These are phyloP conservation scores for Cyclocybe cylindracea DNA, from an alignment of 768 basidiomycete genomes.

Conservation along the genomic window DNA sequence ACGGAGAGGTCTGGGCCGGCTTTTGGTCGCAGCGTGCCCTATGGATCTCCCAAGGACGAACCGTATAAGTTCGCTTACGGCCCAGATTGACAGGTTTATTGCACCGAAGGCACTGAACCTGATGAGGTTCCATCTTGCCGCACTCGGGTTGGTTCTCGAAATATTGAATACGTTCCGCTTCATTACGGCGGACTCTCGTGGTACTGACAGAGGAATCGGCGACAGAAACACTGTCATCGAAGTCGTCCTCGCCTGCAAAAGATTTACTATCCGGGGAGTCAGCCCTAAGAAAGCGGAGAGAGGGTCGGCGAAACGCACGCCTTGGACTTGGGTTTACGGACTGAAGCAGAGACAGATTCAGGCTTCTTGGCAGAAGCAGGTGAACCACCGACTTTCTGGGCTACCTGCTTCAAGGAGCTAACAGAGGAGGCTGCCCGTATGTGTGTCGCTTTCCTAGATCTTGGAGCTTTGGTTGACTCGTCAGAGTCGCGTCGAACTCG, in stretches of 20 bases:
- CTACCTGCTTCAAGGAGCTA: constrained; percentile 31
- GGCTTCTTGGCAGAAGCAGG: constrained; percentile 16
- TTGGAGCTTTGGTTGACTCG: constrained; percentile 14
- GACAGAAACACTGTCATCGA: constrained; percentile 52
- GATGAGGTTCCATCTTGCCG: constrained; percentile 54
- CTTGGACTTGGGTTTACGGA: constrained; percentile 23
- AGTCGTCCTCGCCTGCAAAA: constrained; percentile 35
- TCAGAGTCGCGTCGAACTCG: constrained; percentile 22
- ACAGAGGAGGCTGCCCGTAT: constrained; percentile 25
- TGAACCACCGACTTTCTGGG: constrained; percentile 18
- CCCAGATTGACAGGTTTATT: constrained; percentile 58
- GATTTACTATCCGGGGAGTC: constrained; percentile 17
- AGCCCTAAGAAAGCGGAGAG: not conserved
- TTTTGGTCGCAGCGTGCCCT: constrained; percentile 52
- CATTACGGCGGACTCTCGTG: constrained; percentile 51
- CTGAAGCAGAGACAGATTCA: constrained; percentile 10
- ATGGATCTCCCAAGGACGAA: constrained; percentile 65
- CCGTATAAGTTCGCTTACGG: constrained; percentile 53
- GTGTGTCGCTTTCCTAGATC: constrained; percentile 25
- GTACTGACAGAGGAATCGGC: constrained; percentile 51
- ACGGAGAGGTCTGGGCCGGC: constrained; percentile 23
- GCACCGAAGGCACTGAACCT: constrained; percentile 61
- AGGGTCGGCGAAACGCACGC: constrained; percentile 18
- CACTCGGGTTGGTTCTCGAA: constrained; percentile 65
- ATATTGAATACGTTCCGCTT: constrained; percentile 63